phyloP scores from a whole-genome alignment of 371 early-diverging fungal species.

The Mortierella sp. region DNA sequence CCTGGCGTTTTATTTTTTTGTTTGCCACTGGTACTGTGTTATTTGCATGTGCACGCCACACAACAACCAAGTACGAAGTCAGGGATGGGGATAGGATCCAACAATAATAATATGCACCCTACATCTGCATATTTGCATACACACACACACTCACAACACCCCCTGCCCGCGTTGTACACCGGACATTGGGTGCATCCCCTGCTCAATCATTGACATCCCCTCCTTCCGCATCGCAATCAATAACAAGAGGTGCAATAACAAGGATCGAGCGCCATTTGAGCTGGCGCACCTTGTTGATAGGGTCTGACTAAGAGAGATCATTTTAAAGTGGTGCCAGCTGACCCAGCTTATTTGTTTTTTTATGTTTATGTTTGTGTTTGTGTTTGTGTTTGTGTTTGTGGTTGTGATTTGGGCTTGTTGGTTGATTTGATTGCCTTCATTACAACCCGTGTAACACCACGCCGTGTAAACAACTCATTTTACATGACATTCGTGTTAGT shows the following conservation, averaged over 20 bases:
- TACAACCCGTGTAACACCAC: not conserved
- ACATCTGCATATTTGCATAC: not conserved
- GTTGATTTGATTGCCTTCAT: not conserved
- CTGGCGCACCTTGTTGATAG: not conserved
- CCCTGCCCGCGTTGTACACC: not conserved
- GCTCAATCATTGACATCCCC: not conserved
- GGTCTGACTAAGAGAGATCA: not conserved
- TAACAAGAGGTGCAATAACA: not conserved
- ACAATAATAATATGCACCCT: conserved; percentile 8
- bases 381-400: not conserved
- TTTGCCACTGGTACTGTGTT: not conserved
- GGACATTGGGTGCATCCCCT: not conserved
- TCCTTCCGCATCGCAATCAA: not conserved
- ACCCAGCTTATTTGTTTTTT: not conserved
- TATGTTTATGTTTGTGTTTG: not conserved
- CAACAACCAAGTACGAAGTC: not conserved
- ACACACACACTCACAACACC: not conserved
- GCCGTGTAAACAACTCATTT: not conserved
- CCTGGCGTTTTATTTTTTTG: not conserved
- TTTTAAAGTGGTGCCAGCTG: not conserved
- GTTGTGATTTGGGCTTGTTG: not conserved
- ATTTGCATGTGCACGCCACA: not conserved
- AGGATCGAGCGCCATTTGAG: not conserved
- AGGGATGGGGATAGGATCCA: not conserved
- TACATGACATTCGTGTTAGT: not conserved